Evolutionary conservation across 192 early-diverging fungal species (phyloP).

Genomic region (Phycomyces blakesleeanus): DNA sequence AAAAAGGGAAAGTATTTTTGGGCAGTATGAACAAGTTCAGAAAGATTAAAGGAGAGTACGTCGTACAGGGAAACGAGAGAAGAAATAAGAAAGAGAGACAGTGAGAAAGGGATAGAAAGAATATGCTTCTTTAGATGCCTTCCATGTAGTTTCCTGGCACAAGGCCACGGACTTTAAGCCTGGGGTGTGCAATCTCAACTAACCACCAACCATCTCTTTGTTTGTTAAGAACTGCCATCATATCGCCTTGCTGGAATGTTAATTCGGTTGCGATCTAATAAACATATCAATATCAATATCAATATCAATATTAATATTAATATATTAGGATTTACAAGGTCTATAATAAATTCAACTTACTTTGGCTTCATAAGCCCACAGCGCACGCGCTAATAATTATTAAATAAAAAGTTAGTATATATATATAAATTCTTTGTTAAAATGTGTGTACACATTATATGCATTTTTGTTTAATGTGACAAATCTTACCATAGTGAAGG

Average conservation of each 20-base stretch:
- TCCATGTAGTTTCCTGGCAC: constrained; percentile 25
- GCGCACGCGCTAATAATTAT: neutral
- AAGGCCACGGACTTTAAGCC: constrained; percentile 9
- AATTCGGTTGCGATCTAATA: no score
- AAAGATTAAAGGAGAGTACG: no score
- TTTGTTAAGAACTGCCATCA: constrained; percentile 10
- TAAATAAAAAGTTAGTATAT: neutral
- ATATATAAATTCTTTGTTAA: no score
- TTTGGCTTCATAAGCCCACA: neutral
- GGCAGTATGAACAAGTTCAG: no score
- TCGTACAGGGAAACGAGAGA: no score
- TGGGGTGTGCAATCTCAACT: constrained; percentile 8
- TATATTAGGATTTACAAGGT: no score
- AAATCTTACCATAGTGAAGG: neutral
- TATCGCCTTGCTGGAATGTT: neutral
- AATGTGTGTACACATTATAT: no score
- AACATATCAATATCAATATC: no score
- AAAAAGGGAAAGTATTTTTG: neutral
- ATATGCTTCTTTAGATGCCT: neutral
- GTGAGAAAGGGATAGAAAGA: neutral
- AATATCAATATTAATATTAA: no score
- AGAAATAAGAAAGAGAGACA: neutral
- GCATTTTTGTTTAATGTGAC: no score
- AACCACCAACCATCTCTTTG: constrained; percentile 23
- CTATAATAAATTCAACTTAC: neutral